These are phyloP conservation scores for Acmispon strigosus DNA, from an alignment of 306 rosid genomes.

Conservation along the genomic window DNA sequence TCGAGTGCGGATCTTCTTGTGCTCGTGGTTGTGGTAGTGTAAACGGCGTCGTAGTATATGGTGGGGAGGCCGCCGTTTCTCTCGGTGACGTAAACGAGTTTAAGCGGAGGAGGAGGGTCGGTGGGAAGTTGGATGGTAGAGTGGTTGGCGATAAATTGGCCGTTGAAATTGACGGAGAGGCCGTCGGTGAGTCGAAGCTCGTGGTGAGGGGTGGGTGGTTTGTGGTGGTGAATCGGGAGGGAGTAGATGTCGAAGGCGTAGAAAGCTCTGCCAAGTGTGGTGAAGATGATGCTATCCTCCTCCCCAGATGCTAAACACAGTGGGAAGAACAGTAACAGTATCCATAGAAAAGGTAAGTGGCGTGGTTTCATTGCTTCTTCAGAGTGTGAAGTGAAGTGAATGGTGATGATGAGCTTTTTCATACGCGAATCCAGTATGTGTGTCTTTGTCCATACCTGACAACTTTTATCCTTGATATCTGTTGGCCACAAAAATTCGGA, in stretches of 20 bases:
- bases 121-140: slow-evolving; percentile 17
- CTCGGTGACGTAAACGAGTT: slow-evolving; percentile 66
- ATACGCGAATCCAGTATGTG: neutral
- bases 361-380: slow-evolving; percentile 19
- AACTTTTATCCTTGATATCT: neutral
- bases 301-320: neutral
- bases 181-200: slow-evolving; percentile 75
- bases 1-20: slow-evolving; percentile 40
- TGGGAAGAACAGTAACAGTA: neutral
- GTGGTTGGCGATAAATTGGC: slow-evolving; percentile 48
- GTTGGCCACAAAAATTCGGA: neutral
- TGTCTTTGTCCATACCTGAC: neutral
- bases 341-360: neutral
- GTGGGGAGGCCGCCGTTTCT: slow-evolving; percentile 52
- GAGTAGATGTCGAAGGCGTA: slow-evolving; percentile 67
- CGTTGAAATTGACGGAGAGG: slow-evolving; percentile 69
- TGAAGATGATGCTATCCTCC: slow-evolving; percentile 52
- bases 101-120: slow-evolving; percentile 17
- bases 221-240: slow-evolving; percentile 23
- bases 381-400: neutral
- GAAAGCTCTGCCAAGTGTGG: slow-evolving; percentile 51
- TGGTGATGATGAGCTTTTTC: neutral
- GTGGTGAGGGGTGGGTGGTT: neutral
- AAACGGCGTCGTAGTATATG: slow-evolving; percentile 61
- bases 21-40: neutral